Evolutionary conservation across 305 asterid genomes (phyloP), one percentile per base, ranked within the genome.

Genomic region (Fraxinus floribunda): DNA sequence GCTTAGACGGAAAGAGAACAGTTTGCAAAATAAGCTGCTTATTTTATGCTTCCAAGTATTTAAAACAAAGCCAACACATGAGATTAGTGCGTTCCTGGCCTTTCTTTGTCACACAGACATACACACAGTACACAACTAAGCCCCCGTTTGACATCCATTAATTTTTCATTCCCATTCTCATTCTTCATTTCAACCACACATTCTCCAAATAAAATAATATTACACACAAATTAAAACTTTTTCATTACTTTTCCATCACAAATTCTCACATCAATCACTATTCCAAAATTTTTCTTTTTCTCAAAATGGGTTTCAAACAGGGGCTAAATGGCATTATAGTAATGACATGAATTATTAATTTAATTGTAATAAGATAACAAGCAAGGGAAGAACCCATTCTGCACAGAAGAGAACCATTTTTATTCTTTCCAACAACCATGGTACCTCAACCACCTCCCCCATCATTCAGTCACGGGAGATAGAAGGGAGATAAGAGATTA

Each of bases 331-430:
- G 46, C 46, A 16, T 34, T 32, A 32, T 34, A 71, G 46, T 15
- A 20, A 35, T 57, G 66, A 55, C 22, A 29, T 32, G 13, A 36
- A 49, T 71, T 39, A 44, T 8, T 32, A 81, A 16, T 22, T 18
- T 62, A 77, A 74, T 24, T 70, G 30, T 39, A 36, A 52, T 29
- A 36, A 57, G 78, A 74, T 84, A 81, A 57, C 86, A 87, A 87
- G 83, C 91, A 86, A 87, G 87, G 78, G 85, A 84, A 89, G 85
- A 88, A 88, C 74, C 49, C 75, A 79, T 85, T 86, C 92, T 83
- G 79, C 88, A 83, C 87, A 91, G 88, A 79, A 87, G 84, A 81
- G 78, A 78, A 83, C 92, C 91, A 93, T 93, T 92, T 89, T 30
- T 30, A 92, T 85, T 91, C 90, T 26, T 80, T 82, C 55, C 93